These are phyloP conservation scores for Kuraishia cidri DNA, from an alignment of 805 yeast genomes.

Conservation along the genomic window DNA sequence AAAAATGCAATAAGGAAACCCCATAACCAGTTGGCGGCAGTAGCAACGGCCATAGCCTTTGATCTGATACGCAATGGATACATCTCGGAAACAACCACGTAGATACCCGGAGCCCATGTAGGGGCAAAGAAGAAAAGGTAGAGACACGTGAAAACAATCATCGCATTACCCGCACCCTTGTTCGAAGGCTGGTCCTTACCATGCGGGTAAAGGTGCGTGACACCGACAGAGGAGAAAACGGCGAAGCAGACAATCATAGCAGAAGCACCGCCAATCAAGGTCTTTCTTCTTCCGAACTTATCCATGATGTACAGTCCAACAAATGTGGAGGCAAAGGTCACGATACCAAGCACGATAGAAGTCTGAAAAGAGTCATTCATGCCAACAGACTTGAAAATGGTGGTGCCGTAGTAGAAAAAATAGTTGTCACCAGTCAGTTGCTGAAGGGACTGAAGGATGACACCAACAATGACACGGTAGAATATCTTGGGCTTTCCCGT, in stretches of 20 bases:
- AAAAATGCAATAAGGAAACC: conserved; percentile 64
- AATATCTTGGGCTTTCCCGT: conserved; percentile 40
- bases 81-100: conserved; percentile 48
- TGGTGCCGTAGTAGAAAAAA: conserved; percentile 62
- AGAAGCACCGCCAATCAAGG: conserved; percentile 52
- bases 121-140: conserved; percentile 69
- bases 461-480: conserved; percentile 35
- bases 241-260: conserved; percentile 56
- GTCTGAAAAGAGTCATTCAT: conserved; percentile 35
- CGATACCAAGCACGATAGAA: conserved; percentile 33
- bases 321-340: conserved; percentile 37
- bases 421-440: conserved; percentile 70
- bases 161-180: conserved; percentile 30
- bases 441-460: conserved; percentile 50
- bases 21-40: conserved; percentile 69
- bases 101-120: conserved; percentile 68
- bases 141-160: conserved; percentile 43
- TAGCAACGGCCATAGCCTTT: conserved; percentile 55
- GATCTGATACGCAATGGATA: conserved; percentile 66
- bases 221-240: conserved; percentile 41
- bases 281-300: conserved; percentile 53
- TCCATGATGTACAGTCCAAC: conserved; percentile 48
- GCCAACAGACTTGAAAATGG: conserved; percentile 45
- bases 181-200: conserved; percentile 15
- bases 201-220: conserved; percentile 27